Conservation (phyloP, 371 early-diverging fungal genomes). For the Apophysomyces trapeziformis region DNA sequence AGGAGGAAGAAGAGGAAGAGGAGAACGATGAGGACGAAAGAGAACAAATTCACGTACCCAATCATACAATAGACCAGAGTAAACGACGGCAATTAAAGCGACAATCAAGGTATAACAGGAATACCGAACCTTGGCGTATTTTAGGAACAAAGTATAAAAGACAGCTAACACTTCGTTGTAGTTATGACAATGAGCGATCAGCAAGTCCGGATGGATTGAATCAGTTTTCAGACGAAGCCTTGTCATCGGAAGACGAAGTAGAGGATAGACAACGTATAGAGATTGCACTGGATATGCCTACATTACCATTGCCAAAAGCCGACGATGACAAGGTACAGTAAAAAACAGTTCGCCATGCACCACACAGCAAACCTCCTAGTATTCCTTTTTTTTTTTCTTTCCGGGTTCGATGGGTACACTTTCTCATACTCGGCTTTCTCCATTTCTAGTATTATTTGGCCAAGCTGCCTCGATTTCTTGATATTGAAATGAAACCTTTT, state of each 20-base stretch:
- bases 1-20: background rate
- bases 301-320: constrained; percentile 40
- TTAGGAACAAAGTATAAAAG: background rate
- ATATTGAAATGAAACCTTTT: constrained; percentile 73
- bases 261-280: constrained; percentile 43
- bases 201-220: background rate
- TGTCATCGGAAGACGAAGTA: constrained; percentile 15
- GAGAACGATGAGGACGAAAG: no score
- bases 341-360: background rate
- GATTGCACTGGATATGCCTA: constrained; percentile 41
- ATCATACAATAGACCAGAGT: constrained; percentile 20
- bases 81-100: constrained; percentile 17
- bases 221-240: constrained; percentile 5
- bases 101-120: constrained; percentile 24
- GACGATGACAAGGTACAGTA: constrained; percentile 37
- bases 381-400: background rate
- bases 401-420: no score
- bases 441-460: constrained; percentile 64
- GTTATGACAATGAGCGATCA: constrained; percentile 24
- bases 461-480: constrained; percentile 75
- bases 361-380: no score
- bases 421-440: background rate
- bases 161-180: background rate
- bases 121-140: background rate
- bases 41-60: background rate